A percentile compares a stretch with the other conserved stretches of the same genome.
Conservation (phyloP, 805 yeast genomes). For the Kluyveromyces wickerhamii region DNA sequence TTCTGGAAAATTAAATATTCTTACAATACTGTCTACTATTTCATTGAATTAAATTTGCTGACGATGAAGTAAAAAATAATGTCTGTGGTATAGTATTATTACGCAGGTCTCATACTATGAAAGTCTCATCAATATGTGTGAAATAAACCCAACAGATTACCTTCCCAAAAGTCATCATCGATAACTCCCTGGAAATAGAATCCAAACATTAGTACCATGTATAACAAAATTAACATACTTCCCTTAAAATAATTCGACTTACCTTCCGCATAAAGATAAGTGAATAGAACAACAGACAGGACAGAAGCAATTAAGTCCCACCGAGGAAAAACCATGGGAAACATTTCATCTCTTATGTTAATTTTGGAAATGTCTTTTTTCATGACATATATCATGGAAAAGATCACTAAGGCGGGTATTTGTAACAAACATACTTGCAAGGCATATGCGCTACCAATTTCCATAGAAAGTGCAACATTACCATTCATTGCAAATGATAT, state of each 20-base stretch:
- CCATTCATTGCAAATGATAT: conserved; percentile 95
- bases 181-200: conserved; percentile 52
- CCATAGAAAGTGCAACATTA: conserved; percentile 93
- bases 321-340: conserved; percentile 82
- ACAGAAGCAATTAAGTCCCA: conserved; percentile 91
- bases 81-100: no score
- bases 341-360: conserved; percentile 39
- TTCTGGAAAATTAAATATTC: no score
- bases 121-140: no score
- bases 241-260: conserved; percentile 96
- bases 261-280: conserved; percentile 94
- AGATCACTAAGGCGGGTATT: conserved; percentile 82
- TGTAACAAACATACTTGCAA: conserved; percentile 90
- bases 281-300: conserved; percentile 79
- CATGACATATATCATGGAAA: conserved; percentile 47
- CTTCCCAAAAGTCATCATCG: conserved; percentile 9
- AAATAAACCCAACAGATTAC: no score
- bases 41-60: no score
- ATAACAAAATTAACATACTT: conserved; percentile 71
- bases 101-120: no score
- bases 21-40: no score
- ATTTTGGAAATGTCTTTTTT: conserved; percentile 25
- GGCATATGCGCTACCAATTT: conserved; percentile 96
- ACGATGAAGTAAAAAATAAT: no score
- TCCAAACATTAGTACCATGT: conserved; percentile 68